Evolutionary conservation across 306 rosid genomes (phyloP), one percentile per base, ranked within the genome.

Genomic region (Acacia melanoxylon): DNA sequence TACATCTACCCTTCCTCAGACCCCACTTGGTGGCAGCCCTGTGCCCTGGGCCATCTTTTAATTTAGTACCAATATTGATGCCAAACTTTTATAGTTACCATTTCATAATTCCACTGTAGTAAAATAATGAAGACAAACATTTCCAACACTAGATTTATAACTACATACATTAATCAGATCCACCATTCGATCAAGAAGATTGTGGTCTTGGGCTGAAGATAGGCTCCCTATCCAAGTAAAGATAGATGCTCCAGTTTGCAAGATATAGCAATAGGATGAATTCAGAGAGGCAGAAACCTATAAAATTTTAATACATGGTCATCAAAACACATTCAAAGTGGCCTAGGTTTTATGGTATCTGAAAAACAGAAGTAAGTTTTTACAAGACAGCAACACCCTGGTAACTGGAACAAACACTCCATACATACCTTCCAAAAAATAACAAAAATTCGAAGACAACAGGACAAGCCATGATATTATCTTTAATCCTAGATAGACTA

Each of bases 201-300:
- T 94, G 80, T 88, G 98, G 89, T 95, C 99, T 84, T 94, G 87
- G 67, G 93, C 74, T 6, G 90, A 89, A 58, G 99, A 89, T 59
- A 91, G 92, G 83, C 78, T 87, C 85, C 99, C 97, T 83, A 95
- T 95, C 98, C 99, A 95, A 78, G 93, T 91, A 90, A 89, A 89
- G 73, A 86, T 76, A 82, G 88, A 91, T 67, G 87, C 82, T 80
- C 83, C 88, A 68, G 81, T 77, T 90, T 89, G 98, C 77, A 95
- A 90, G 84, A 95, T 88, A 91, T 89, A 95, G 86, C 99, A 93
- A 83, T 87, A 91, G 77, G 98, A 95, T 54, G 99, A 95, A 84
- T 95, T 95, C 89, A 95, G 86, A 66, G 97, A 93, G 67, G 86
- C 83, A 33, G 98, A 84, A 62, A 90, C 97, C 99, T 95, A 89